Conservation (phyloP, 2,329 filamentous ascomycete species). For the Pleomassaria siparia region DNA sequence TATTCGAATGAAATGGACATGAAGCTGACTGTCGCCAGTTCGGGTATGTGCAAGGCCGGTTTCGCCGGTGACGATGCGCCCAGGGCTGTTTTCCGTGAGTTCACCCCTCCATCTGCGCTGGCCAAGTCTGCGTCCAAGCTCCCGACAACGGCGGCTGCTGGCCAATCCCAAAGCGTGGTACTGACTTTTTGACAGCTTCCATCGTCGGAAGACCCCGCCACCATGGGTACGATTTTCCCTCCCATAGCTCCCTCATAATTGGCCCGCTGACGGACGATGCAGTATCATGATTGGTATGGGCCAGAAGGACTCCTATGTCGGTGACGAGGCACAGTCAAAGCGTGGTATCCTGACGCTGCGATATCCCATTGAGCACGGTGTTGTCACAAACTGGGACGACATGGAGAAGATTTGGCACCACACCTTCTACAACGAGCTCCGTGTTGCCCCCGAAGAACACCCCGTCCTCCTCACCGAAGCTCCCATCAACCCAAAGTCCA, state of each 20-base stretch:
- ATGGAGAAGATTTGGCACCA: conserved; percentile 99
- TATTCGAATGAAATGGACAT: conserved; percentile 23
- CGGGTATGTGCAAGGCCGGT: conserved; percentile 99
- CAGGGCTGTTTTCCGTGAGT: conserved; percentile 99
- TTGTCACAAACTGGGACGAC: conserved; percentile 99
- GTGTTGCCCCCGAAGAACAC: conserved; percentile 99
- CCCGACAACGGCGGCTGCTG: neutral
- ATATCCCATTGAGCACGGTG: conserved; percentile 99
- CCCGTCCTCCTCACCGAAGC: conserved; percentile 98
- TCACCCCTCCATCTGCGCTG: conserved; percentile 30
- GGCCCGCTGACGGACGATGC: conserved; percentile 45
- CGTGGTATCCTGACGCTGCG: conserved; percentile 99
- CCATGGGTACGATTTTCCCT: conserved; percentile 79
- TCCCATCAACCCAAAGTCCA: conserved; percentile 99
- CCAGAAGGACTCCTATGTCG: conserved; percentile 99
- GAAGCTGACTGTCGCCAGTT: conserved; percentile 64
- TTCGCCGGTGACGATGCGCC: conserved; percentile 99
- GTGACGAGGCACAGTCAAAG: conserved; percentile 99
- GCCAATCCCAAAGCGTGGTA: conserved; percentile 16
- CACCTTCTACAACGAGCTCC: conserved; percentile 99
- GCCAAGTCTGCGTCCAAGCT: conserved; percentile 5
- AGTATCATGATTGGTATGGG: conserved; percentile 99
- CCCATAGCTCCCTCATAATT: conserved; percentile 17
- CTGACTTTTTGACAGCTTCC: conserved; percentile 67
- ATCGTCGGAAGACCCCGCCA: conserved; percentile 99